Conservation (phyloP, 371 early-diverging fungal species). For the Apophysomyces elegans region DNA sequence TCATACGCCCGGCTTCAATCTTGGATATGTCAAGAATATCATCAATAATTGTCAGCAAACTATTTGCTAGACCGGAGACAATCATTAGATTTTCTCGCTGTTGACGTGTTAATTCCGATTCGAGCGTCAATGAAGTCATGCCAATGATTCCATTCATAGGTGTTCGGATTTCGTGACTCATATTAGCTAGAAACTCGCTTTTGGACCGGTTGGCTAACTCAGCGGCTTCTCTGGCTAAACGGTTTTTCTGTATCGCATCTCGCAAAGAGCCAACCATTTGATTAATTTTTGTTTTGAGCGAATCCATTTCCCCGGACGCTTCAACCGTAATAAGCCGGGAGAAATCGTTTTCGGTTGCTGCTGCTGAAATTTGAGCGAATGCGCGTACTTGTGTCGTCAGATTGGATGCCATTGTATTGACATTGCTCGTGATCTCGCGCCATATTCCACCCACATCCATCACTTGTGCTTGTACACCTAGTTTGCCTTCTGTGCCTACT, state of each 20-base stretch:
- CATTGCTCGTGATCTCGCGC: conserved; percentile 53
- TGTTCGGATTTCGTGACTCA: conserved; percentile 68
- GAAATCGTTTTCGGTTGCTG: conserved; percentile 64
- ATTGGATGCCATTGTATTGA: conserved; percentile 54
- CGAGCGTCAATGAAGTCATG: conserved; percentile 63
- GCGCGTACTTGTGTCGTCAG: conserved; percentile 59
- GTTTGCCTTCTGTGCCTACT: conserved; percentile 58
- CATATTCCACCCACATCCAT: conserved; percentile 55
- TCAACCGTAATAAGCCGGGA: conserved; percentile 66
- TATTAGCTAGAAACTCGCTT: conserved; percentile 70
- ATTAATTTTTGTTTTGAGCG: conserved; percentile 73
- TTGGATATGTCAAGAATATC: conserved; percentile 80
- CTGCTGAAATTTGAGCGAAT: conserved; percentile 56
- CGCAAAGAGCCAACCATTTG: conserved; percentile 67
- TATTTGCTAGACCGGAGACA: conserved; percentile 64
- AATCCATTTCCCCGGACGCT: conserved; percentile 70
- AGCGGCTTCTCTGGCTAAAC: conserved; percentile 52
- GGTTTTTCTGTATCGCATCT: conserved; percentile 65
- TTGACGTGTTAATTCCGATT: conserved; percentile 60
- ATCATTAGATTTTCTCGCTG: conserved; percentile 74
- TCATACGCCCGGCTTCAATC: conserved; percentile 78
- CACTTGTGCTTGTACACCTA: conserved; percentile 41
- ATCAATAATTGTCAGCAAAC: conserved; percentile 70
- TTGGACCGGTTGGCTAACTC: conserved; percentile 66
- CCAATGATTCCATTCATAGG: conserved; percentile 66